Evolutionary conservation across 2,329 filamentous ascomycete species (phyloP), one percentile per base, ranked within the genome.

Genomic region (Aureobasidium lini): DNA sequence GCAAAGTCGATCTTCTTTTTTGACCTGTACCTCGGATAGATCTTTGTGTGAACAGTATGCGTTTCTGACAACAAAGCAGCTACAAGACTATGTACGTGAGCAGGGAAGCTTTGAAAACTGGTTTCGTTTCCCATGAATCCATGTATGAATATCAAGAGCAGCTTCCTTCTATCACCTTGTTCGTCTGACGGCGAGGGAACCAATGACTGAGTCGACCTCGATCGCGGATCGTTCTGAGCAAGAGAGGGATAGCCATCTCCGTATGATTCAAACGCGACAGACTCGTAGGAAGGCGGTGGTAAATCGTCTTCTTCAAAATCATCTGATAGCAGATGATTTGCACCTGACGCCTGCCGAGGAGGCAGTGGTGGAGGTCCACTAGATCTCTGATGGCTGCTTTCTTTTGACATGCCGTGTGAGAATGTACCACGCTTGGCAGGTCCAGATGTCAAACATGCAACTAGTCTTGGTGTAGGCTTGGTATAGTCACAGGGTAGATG

Each of bases 111-210:
- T 62, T 86, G 83, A 70, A 96, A 96, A 60, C 89, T 95, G 34
- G 88, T 87, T 71, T 94, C 89, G 61, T 89, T 87, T 54, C 92
- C 91, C 80, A 94, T 87, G 74, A 95, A 96, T 62, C 92, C 91
- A 75, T 96, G 92, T 59, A 96, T 85, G 70, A 91, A 96, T 57
- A 96, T 77, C 23, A 95, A 70, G 1, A 96, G 79, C 28, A 96
- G 77, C 29, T 78, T 81, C 52, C 84, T 75, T 28, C 73, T 70
- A n/a, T 71, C 70, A 50, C 64, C 61, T 42, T 68, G 65, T 42
- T 67, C 62, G 31, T 70, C 65, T 11, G 66, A 66, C 34, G 73
- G 68, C 3, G 60, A 59, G 28, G 76, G 76, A 4, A 72, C 65
- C 7, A 79, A 71, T 3, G 77, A 79, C 58, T 79, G 72, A 4